Base-by-base conservation (phyloP, 176 grass and related monocot species). In the Bolboschoenus planiculmis region DNA sequence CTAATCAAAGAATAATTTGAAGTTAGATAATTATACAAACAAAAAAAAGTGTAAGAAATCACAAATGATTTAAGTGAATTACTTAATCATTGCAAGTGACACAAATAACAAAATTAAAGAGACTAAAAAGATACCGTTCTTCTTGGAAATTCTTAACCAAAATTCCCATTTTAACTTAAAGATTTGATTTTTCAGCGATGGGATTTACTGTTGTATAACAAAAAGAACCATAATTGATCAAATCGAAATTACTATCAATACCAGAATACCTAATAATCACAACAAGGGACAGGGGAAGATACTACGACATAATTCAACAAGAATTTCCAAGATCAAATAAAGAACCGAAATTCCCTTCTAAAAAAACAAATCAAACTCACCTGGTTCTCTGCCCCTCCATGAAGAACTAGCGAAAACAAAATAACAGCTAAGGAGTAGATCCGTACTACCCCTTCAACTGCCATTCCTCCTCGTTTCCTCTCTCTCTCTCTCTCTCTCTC, bases 1-100 rank as follows among this genome's bases (percentile, higher is more conserved):
- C 94, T 97, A 85, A 92, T 26, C 31, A 94, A 24, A 90, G 78
- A 83, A 90, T n/a, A 27, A 88, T 46, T 76, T 34, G 43, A 82
- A 82, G 36, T 94, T 62, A 94, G 88, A 37, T 68, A 87, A 44
- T 42, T 46, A 46, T 80, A 67, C 63, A 58, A 58, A 57, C 10
- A 35, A 79, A 79, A 48, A 60, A 60, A 1, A 60, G 27, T 29
- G 18, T 56, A 35, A 80, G 18, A 80, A 80, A 30, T 48, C 21
- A 64, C 47, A 81, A 6, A 81, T 61, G 79, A 81, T 64, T 23
- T 8, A 81, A 63, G 40, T 63, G 55, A 64, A 81, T 63, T 61
- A 81, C 18, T 16, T 15, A 81, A 42, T 44, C 20, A 58, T 64
- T 47, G 79, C 56, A 59, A 81, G 7, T 23, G 18, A 37, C 0